Evolutionary conservation across 108 stramenopile species (phyloP), one percentile per base, ranked within the genome.

Genomic region (Stephanodiscus minutulus): DNA sequence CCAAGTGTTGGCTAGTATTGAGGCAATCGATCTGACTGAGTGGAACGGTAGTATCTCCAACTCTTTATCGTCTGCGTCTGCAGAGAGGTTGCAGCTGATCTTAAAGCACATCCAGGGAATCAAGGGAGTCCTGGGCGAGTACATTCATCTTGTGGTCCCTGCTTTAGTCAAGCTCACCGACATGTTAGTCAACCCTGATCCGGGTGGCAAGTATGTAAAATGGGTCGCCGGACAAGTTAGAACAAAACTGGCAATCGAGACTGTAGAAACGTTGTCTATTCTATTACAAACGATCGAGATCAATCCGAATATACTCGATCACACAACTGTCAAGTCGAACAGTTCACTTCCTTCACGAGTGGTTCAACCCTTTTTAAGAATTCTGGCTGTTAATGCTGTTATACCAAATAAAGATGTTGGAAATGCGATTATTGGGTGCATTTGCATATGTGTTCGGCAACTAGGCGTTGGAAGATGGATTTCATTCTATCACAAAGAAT

Each of bases 121-220:
- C 17, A 76, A 86, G 12, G 74, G 81, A 8, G 83, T 88, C 12
- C 86, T 97, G 17, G 78, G 81, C 7, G 93, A 91, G 31, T 89
- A 92, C 64, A 64, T 94, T 37, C 85, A 94, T 64, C 81, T 96
- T 56, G 66, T 96, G 24, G 83, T 96, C 17, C 94, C 97, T 24
- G 91, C 91, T 5, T 82, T 96, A 5, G 72, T 97, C 29, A 88
- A 88, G 44, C 77, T 98, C 27, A 71, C 78, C 10, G 94, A 95
- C 53, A 82, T 86, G 17, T 61, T 92, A 36, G 74, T 92, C 20
- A 79, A 76, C 20, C 58, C 81, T 15, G 68, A 64, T 21, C 20
- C 67, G 27, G 76, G 52, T 49, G 48, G 59, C 18, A 68, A 63
- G 61, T 13, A 49, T 27, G 36, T 65, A 24, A 64, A 72, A 64